A percentile compares a stretch with the other conserved stretches of the same genome.
phyloP scores from a whole-genome alignment of 495 filamentous ascomycete species.

The Penicillium diatomitis region DNA sequence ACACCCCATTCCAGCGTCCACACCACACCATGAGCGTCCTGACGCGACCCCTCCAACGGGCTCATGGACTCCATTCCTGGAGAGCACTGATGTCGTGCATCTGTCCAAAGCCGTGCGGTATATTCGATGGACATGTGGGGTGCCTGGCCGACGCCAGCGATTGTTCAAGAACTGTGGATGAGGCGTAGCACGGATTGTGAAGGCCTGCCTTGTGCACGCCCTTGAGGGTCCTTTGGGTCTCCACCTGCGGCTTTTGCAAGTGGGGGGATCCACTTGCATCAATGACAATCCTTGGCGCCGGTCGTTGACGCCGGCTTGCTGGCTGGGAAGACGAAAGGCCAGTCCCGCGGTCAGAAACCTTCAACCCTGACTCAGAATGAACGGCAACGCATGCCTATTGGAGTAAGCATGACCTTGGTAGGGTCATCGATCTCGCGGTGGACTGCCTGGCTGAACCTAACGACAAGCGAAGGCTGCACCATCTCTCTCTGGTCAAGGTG shows the following conservation, averaged over 20 bases:
- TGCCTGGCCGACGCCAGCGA: too few relatives aligned
- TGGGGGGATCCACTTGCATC: constrained; percentile 7
- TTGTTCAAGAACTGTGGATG: too few relatives aligned
- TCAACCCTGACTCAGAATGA: neutral
- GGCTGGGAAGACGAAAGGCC: constrained; percentile 6
- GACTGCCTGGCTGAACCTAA: constrained; percentile 1
- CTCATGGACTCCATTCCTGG: too few relatives aligned
- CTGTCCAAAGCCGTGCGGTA: too few relatives aligned
- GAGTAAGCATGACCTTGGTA: neutral
- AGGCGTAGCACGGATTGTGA: neutral
- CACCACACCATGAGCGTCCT: too few relatives aligned
- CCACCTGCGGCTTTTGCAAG: constrained; percentile 8
- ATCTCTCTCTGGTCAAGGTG: too few relatives aligned
- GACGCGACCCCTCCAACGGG: too few relatives aligned
- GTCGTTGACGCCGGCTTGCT: neutral
- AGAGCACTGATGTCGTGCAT: too few relatives aligned
- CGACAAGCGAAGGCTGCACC: neutral
- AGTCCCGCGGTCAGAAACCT: constrained; percentile 3
- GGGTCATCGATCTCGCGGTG: neutral
- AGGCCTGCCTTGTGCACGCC: constrained; percentile 18
- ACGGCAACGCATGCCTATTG: neutral
- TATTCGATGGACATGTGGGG: too few relatives aligned
- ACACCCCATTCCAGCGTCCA: too few relatives aligned
- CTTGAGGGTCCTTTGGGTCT: constrained; percentile 20
- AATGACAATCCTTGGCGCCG: neutral